Conservation (phyloP, 176 grass and related monocot genomes). For the Miscanthus lutarioriparius region DNA sequence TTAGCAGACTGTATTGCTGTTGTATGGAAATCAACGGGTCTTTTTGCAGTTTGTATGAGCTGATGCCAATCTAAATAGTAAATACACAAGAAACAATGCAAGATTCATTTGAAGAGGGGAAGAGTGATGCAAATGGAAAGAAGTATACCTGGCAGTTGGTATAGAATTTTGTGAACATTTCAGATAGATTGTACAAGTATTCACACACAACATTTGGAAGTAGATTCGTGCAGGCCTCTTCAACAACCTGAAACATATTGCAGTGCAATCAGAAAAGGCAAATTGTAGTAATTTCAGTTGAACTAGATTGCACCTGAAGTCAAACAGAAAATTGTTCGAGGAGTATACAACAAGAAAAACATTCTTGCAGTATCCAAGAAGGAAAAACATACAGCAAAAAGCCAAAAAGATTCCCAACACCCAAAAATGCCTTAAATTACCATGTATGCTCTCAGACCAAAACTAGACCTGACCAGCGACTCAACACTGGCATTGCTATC, state of each 20-base stretch:
- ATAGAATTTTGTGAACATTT: conserved; percentile 91
- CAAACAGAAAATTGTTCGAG: not conserved
- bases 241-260: conserved; percentile 71
- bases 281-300: not conserved
- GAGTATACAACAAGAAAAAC: not conserved
- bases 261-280: conserved; percentile 8
- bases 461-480: not conserved
- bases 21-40: not conserved
- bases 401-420: not conserved
- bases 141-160: conserved; percentile 81
- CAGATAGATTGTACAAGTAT: conserved; percentile 94
- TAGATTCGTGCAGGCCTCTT: conserved; percentile 82
- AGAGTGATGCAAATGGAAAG: not conserved
- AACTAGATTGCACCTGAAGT: not conserved
- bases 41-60: not conserved
- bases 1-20: not conserved
- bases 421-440: not conserved
- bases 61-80: not conserved
- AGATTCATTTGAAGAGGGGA: not conserved
- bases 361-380: not conserved
- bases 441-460: not conserved
- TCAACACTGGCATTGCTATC: too few species aligned
- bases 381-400: not conserved
- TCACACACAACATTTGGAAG: conserved; percentile 92
- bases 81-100: not conserved